Evolutionary conservation across 116 monocot species (phyloP).

Genomic region (Zostera marina): DNA sequence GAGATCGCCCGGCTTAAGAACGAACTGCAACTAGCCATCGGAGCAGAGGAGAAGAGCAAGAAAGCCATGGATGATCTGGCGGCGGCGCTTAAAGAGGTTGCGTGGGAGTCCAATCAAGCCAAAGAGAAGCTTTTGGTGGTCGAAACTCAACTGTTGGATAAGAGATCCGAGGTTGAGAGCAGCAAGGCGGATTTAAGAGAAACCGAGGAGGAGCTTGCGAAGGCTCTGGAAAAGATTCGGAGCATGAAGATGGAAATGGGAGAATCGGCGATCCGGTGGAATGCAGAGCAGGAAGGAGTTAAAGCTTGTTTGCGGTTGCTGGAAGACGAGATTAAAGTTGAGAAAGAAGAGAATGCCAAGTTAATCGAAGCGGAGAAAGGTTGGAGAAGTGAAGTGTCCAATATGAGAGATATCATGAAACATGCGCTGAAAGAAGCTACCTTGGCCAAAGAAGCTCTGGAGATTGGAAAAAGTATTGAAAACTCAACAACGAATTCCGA

Average conservation of each 20-base stretch:
- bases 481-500: conserved; percentile 29
- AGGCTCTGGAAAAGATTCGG: conserved; percentile 20
- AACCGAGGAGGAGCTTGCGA: conserved; percentile 21
- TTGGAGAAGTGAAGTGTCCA: conserved; percentile 43
- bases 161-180: conserved; percentile 15
- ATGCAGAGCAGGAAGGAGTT: conserved; percentile 48
- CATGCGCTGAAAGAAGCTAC: conserved; percentile 73
- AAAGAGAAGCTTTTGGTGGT: conserved; percentile 25
- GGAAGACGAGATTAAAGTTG: conserved; percentile 40
- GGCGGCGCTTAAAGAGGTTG: conserved; percentile 60
- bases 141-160: conserved; percentile 24
- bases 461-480: conserved; percentile 57
- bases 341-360: conserved; percentile 35
- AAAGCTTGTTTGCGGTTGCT: conserved; percentile 39
- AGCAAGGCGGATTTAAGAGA: conserved; percentile 10
- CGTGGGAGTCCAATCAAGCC: conserved; percentile 20
- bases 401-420: conserved; percentile 68
- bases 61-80: conserved; percentile 88
- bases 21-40: conserved; percentile 47
- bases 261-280: conserved; percentile 39
- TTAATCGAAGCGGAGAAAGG: conserved; percentile 26
- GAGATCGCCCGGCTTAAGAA: conserved; percentile 27
- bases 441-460: conserved; percentile 51
- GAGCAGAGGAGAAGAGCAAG: conserved; percentile 80
- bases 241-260: conserved; percentile 35